These are phyloP conservation scores for Tagetes patula DNA, from an alignment of 129 eudicot genomes.

Conservation along the genomic window DNA sequence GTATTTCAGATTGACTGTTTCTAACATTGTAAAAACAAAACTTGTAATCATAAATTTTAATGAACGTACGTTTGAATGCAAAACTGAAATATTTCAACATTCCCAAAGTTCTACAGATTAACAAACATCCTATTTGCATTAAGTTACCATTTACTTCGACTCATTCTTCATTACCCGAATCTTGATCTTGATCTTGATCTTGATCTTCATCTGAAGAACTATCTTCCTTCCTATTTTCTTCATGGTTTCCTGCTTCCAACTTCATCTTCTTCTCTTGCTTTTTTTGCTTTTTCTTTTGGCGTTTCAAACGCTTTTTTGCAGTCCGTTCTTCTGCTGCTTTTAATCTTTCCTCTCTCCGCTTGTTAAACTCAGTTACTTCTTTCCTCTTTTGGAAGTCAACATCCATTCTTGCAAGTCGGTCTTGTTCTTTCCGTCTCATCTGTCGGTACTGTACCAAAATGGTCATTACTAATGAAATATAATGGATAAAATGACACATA, in stretches of 20 bases:
- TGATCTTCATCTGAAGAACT: conserved; percentile 53
- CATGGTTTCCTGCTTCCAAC: conserved; percentile 44
- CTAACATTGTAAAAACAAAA: too few species aligned
- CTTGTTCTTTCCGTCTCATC: conserved; percentile 94
- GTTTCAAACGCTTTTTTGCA: conserved; percentile 81
- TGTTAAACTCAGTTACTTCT: conserved; percentile 72
- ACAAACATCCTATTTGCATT: too few species aligned
- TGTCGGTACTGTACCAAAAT: conserved; percentile 72
- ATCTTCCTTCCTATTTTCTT: conserved; percentile 44
- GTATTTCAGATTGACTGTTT: too few species aligned
- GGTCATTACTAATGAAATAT: conserved; percentile 9
- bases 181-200: conserved; percentile 33
- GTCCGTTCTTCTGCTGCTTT: conserved; percentile 92
- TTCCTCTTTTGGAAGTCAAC: conserved; percentile 75
- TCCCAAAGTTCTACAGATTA: too few species aligned
- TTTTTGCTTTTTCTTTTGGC: conserved; percentile 85
- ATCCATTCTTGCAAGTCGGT: conserved; percentile 85
- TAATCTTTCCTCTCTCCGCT: conserved; percentile 74
- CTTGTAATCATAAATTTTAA: too few species aligned
- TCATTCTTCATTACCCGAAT: conserved; percentile 43
- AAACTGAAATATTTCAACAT: too few species aligned
- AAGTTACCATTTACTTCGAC: background rate
- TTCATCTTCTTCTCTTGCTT: conserved; percentile 67
- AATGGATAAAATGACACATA: background rate
- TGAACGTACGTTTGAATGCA: too few species aligned